Base-by-base conservation (phyloP, 345 rosid genomes). In the Erodium maritimum region DNA sequence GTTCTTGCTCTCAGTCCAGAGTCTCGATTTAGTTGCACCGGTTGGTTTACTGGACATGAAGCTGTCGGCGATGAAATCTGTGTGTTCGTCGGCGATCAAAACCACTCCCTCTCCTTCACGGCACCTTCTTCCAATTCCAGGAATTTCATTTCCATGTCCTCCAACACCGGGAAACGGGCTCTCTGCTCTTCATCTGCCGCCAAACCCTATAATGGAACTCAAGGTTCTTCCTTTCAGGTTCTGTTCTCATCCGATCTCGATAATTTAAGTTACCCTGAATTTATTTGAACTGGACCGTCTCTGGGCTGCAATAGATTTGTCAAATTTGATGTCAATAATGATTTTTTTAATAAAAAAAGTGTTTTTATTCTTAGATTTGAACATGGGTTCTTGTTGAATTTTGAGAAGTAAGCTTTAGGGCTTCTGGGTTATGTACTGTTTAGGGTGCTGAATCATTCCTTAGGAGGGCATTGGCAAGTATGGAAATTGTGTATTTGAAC, bases 401-500 rank as follows among this genome's bases (percentile, higher is more conserved):
- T n/a, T n/a, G n/a, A n/a, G n/a, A n/a, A n/a, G n/a, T n/a, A n/a
- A n/a, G n/a, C n/a, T n/a, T n/a, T n/a, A n/a, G n/a, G n/a, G n/a
- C n/a, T 18, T 13, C 21, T 51, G n/a, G n/a, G 22, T 62, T 48
- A 9, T 59, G 12, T 23, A 0, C 53, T 55, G 54, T 50, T 48
- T 71, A 83, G 83, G 82, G 79, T 50, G 67, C 64, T 54, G 86
- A 82, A 53, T 77, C 88, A 19, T 88, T 88, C 75, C 70, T 86
- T 73, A 81, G 95, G 66, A 79, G 80, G 63, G 95, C 78, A 10
- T 73, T 88, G 71, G 73, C 62, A 12, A 76, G 73, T 52, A 84
- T 86, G 93, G 96, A 91, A 61, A 52, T 63, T 19, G 85, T 86
- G 68, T 88, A 88, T 62, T 67, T 86, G 64, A 71, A 68, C 23